Evolutionary conservation across 257 asterid genomes (phyloP).

Genomic region (Solanum chilense): DNA sequence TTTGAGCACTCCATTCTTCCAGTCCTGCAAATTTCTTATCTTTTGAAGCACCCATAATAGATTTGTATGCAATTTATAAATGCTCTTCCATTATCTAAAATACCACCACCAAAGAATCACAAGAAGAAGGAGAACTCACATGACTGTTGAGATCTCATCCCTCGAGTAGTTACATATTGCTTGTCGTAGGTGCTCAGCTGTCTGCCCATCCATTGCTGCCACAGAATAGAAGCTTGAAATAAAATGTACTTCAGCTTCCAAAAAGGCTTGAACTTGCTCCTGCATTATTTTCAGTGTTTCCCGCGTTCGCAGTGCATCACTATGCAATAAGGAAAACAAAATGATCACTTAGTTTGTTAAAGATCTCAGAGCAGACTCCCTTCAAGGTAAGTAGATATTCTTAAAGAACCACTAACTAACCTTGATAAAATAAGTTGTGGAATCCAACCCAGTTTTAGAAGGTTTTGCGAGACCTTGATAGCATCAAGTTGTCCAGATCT

Average conservation of each 20-base stretch:
- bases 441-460: conserved; percentile 76
- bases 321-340: conserved; percentile 14
- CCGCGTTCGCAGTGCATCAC: conserved; percentile 82
- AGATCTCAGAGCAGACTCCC: not conserved
- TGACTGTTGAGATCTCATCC: conserved; percentile 64
- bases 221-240: conserved; percentile 87
- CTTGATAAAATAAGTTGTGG: conserved; percentile 82
- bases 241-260: conserved; percentile 74
- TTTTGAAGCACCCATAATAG: not conserved
- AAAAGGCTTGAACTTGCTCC: conserved; percentile 55
- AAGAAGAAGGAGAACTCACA: conserved; percentile 46
- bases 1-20: not conserved
- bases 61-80: not conserved
- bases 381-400: not conserved
- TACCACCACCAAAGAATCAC: not conserved
- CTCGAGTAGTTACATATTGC: conserved; percentile 55
- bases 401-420: conserved; percentile 20
- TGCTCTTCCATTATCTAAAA: not conserved
- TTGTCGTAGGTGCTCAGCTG: conserved; percentile 74
- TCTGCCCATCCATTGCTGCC: conserved; percentile 98
- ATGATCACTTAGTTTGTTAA: not conserved
- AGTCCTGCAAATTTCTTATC: not conserved
- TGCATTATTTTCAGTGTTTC: conserved; percentile 88
- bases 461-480: conserved; percentile 55
- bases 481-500: conserved; percentile 77